phyloP scores from a whole-genome alignment of 345 rosid species.

The Murraya paniculata region DNA sequence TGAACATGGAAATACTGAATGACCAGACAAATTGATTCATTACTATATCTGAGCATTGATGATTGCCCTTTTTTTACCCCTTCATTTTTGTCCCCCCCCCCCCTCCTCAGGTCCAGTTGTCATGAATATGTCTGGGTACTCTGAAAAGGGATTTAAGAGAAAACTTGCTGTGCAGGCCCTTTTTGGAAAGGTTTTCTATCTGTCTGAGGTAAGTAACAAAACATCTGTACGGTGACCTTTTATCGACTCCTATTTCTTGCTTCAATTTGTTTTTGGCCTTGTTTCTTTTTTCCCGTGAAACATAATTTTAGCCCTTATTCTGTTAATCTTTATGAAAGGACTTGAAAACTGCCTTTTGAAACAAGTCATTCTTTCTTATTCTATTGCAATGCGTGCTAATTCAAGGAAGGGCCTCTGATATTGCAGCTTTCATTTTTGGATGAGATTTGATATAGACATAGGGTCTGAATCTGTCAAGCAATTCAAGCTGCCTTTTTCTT shows the following conservation, averaged over 20 bases:
- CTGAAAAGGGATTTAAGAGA: constrained; percentile 88
- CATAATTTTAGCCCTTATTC: neutral
- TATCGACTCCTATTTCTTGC: neutral
- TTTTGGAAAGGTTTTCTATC: constrained; percentile 86
- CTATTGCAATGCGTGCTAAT: neutral
- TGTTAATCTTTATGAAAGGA: neutral
- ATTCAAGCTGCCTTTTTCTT: no score
- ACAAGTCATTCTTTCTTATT: neutral
- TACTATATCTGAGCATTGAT: neutral
- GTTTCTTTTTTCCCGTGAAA: neutral
- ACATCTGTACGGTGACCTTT: neutral
- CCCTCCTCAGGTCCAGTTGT: constrained; percentile 77
- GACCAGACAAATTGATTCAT: no score
- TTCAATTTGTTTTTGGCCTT: neutral
- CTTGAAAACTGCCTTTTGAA: neutral
- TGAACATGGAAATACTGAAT: neutral
- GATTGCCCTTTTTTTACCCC: constrained; percentile 12
- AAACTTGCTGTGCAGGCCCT: constrained; percentile 89
- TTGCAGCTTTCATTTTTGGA: no score
- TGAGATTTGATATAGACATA: no score
- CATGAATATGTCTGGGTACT: constrained; percentile 74
- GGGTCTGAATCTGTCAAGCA: no score
- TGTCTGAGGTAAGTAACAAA: constrained; percentile 62
- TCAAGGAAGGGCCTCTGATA: neutral
- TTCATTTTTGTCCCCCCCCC: no score